These are phyloP conservation scores for Paratrypanosoma confusum DNA, from an alignment of 208 protist genomes.

Conservation along the genomic window DNA sequence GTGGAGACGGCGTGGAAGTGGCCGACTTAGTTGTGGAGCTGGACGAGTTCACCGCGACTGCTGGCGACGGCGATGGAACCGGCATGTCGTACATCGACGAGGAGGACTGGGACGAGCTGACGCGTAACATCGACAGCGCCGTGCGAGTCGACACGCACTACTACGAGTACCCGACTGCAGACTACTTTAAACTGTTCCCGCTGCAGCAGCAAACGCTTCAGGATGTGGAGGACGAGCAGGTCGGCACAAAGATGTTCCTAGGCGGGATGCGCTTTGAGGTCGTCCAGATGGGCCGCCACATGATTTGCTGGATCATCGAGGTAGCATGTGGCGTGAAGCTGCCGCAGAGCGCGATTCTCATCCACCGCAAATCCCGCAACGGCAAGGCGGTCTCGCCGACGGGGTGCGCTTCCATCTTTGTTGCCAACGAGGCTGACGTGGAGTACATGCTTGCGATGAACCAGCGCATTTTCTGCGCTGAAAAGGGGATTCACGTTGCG, in stretches of 20 bases:
- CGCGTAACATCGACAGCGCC: conserved; percentile 4
- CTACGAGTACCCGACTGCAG: conserved; percentile 36
- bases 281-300: conserved; percentile 53
- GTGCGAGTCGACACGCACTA: conserved; percentile 13
- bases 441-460: conserved; percentile 44
- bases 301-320: conserved; percentile 65
- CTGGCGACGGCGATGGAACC: too few relatives aligned
- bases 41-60: too few relatives aligned
- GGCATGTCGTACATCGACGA: too few relatives aligned
- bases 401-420: conserved; percentile 68
- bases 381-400: conserved; percentile 28
- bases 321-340: conserved; percentile 44
- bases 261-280: conserved; percentile 79
- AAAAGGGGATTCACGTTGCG: conserved; percentile 55
- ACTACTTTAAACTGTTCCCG: conserved; percentile 29
- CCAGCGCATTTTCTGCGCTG: conserved; percentile 65
- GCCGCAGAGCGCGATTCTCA: conserved; percentile 38
- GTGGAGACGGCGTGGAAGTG: too few relatives aligned
- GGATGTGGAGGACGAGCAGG: conserved; percentile 3
- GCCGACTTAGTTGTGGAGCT: too few relatives aligned
- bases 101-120: conserved; percentile 6
- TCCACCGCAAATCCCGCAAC: conserved; percentile 48
- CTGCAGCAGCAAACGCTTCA: background rate
- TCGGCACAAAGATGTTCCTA: conserved; percentile 69
- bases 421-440: conserved; percentile 34